Conservation (phyloP, 2,329 filamentous ascomycete species). For the Trichophyton equinum region DNA sequence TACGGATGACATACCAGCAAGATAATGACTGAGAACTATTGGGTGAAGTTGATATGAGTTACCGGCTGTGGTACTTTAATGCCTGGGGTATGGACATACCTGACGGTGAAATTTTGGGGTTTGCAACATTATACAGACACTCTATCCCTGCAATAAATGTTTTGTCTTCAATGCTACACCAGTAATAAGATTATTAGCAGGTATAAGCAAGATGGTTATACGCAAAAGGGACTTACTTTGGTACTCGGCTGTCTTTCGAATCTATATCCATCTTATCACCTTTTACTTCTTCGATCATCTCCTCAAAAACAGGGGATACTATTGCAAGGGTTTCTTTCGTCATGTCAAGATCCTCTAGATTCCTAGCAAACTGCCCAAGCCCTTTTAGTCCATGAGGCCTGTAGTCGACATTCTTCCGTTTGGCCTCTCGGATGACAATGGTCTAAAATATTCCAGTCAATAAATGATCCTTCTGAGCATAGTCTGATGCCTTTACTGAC, state of each 20-base stretch:
- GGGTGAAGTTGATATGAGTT: constrained; percentile 13
- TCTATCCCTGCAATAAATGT: constrained; percentile 29
- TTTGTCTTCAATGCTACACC: constrained; percentile 19
- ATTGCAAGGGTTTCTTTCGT: constrained; percentile 54
- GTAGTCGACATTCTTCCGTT: constrained; percentile 79
- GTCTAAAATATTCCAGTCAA: constrained; percentile 27
- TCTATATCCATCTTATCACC: constrained; percentile 58
- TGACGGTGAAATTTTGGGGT: constrained; percentile 16
- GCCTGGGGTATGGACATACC: constrained; percentile 16
- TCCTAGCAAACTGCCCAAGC: constrained; percentile 59
- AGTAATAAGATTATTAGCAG: constrained; percentile 1
- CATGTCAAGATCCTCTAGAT: constrained; percentile 56
- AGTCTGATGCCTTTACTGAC: constrained; percentile 30
- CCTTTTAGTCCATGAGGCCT: constrained; percentile 60
- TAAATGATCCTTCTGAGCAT: not conserved
- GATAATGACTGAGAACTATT: constrained; percentile 21
- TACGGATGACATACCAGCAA: constrained; percentile 20
- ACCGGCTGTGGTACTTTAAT: constrained; percentile 10
- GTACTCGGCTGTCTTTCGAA: constrained; percentile 33
- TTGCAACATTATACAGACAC: constrained; percentile 29
- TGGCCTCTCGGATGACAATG: constrained; percentile 72
- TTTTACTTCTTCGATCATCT: constrained; percentile 38
- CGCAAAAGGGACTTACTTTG: constrained; percentile 16
- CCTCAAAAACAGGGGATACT: constrained; percentile 50
- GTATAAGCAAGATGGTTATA: not conserved